Evolutionary conservation across 78 protist genomes (phyloP).

Genomic region (Reticulomyxa filosa): DNA sequence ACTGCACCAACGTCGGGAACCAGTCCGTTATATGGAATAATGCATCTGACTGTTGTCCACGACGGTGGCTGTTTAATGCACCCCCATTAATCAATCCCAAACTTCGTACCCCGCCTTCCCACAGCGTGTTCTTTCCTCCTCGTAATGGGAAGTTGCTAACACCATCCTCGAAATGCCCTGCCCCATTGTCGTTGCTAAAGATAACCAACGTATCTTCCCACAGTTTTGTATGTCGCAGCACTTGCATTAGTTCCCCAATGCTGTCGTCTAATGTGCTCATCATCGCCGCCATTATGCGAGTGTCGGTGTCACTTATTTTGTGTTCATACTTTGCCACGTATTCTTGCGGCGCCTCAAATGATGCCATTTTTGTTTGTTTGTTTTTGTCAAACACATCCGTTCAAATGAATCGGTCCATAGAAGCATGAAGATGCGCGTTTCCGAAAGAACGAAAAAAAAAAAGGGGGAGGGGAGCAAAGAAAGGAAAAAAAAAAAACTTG

Average conservation of each 20-base stretch:
- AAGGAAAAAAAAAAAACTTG: too few species aligned
- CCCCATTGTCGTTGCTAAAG: constrained; percentile 20
- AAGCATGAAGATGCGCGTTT: too few species aligned
- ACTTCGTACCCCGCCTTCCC: constrained; percentile 7
- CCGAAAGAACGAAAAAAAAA: too few species aligned
- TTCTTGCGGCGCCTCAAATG: too few species aligned
- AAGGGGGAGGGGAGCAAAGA: too few species aligned
- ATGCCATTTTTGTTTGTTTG: too few species aligned
- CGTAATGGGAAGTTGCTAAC: neutral
- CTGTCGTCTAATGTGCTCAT: constrained; percentile 13
- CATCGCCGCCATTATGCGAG: constrained; percentile 3
- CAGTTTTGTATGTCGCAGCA: neutral
- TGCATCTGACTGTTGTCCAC: neutral
- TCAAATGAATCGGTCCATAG: too few species aligned
- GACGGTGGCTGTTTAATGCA: neutral
- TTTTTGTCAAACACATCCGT: too few species aligned
- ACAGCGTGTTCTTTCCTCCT: constrained; percentile 12
- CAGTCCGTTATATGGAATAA: neutral
- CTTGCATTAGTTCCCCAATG: neutral
- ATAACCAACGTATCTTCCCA: constrained; percentile 13
- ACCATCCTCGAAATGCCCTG: too few species aligned
- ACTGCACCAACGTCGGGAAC: too few species aligned
- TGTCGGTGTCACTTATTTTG: too few species aligned
- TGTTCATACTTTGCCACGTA: too few species aligned
- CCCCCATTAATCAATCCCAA: neutral